A percentile compares a stretch with the other conserved stretches of the same genome.
Evolutionary conservation across 805 yeast genomes (phyloP).

Genomic region (Yamadazyma akitaensis): DNA sequence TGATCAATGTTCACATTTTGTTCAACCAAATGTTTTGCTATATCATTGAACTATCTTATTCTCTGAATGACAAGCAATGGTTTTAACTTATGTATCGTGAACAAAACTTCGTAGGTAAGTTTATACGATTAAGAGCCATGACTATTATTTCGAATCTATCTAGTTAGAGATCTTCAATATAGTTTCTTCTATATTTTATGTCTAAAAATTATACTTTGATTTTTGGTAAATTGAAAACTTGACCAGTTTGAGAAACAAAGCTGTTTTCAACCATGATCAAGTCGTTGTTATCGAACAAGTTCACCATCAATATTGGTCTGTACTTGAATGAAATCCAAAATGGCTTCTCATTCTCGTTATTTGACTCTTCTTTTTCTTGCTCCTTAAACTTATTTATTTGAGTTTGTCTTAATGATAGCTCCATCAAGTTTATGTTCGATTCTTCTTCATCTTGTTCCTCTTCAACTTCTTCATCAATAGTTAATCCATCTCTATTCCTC

Average conservation of each 20-base stretch:
- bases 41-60: too few species aligned
- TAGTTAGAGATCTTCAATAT: too few species aligned
- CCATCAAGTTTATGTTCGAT: constrained; percentile 23
- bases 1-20: too few species aligned
- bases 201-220: constrained; percentile 38
- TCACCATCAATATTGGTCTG: constrained; percentile 65
- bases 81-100: too few species aligned
- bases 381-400: constrained; percentile 33
- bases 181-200: background rate
- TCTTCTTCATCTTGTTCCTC: constrained; percentile 16
- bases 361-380: constrained; percentile 27
- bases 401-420: constrained; percentile 27
- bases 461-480: constrained; percentile 25
- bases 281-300: constrained; percentile 50
- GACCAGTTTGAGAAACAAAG: constrained; percentile 50
- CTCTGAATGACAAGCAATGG: background rate
- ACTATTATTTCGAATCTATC: too few species aligned
- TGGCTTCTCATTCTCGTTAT: constrained; percentile 31
- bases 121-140: too few species aligned
- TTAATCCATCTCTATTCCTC: constrained; percentile 43
- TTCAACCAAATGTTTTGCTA: background rate
- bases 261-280: constrained; percentile 79
- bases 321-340: constrained; percentile 79
- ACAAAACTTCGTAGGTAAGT: too few species aligned
- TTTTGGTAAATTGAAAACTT: constrained; percentile 65